Base-by-base conservation (phyloP, 129 eudicot species). In the Glebionis coronaria region DNA sequence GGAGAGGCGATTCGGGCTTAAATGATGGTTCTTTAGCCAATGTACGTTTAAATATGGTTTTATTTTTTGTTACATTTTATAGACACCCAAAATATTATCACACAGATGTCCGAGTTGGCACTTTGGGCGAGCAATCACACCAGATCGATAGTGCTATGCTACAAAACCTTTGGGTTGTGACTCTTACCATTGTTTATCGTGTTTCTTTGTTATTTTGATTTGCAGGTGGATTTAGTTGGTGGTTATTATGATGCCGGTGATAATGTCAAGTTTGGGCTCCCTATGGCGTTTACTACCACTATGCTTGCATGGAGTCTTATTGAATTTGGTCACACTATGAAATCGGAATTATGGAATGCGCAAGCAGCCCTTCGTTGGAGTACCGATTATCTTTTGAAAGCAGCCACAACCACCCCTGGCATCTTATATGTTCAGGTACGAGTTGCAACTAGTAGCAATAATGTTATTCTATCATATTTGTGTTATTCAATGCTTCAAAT, bases 171-270 rank as follows among this genome's bases (percentile, higher is more conserved):
- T 5, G 40, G 40, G 40, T 0, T 4, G 8, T 31, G 40, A 5
- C 40, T 31, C 40, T n/a, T n/a, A n/a, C n/a, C n/a, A 31, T 31
- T 31, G 38, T 31, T 31, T 31, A 0, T 31, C 38, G 5, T 31
- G 8, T 31, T 31, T 31, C 0, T 31, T 5, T 13, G n/a, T n/a
- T n/a, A n/a, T 46, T 8, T 46, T 68, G 27, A 7, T 44, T 38
- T 10, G 12, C 23, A 91, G 97, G 97, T 91, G 65, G 81, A 91
- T 46, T 79, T 91, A 21, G 93, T 83, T 2, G 97, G 95, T 49
- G 97, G 97, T 4, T 91, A 87, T 58, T 87, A 87, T 68, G 93
- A 82, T 66, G 97, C 97, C 8, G 97, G 97, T 44, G 97, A 91
- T 68, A 88, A 91, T 44, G 80, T 91, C 0, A 91, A 91, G 80